phyloP scores from a whole-genome alignment of 2,329 filamentous ascomycete genomes.

The Harringtonia lauricola region DNA sequence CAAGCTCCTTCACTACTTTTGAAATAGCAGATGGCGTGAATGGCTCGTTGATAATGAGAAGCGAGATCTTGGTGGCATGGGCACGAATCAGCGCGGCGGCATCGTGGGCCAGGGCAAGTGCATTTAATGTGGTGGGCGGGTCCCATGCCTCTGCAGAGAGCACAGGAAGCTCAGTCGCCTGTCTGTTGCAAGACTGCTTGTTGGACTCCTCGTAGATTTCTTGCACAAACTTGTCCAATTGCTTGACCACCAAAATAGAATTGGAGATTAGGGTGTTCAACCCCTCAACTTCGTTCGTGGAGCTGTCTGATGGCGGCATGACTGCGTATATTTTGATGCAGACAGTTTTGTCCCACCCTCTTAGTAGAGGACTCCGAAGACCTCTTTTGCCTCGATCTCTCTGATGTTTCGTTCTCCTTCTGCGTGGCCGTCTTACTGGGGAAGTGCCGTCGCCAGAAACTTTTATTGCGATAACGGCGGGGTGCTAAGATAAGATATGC shows the following conservation, averaged over 20 bases:
- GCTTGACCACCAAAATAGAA: slow-evolving; percentile 25
- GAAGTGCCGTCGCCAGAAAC: not conserved
- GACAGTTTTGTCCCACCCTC: no score
- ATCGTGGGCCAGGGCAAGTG: slow-evolving; percentile 60
- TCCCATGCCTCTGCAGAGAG: not conserved
- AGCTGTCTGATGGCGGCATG: slow-evolving; percentile 12
- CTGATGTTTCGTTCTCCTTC: no score
- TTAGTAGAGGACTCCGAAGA: no score
- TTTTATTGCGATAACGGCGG: slow-evolving; percentile 4
- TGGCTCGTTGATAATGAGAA: slow-evolving; percentile 76
- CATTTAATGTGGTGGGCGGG: slow-evolving; percentile 27
- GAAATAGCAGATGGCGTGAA: slow-evolving; percentile 70
- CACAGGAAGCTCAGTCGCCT: not conserved
- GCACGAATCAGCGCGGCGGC: slow-evolving; percentile 64
- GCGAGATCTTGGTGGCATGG: slow-evolving; percentile 77
- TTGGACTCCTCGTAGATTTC: slow-evolving; percentile 21
- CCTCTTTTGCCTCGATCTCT: no score
- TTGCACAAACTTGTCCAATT: slow-evolving; percentile 24
- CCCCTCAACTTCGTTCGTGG: slow-evolving; percentile 16
- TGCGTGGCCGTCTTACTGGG: not conserved
- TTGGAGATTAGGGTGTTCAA: slow-evolving; percentile 28
- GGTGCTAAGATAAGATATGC: not conserved
- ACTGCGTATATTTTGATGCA: not conserved
- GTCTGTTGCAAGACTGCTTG: not conserved
- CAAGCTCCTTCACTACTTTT: slow-evolving; percentile 61